Evolutionary conservation across 2,329 filamentous ascomycete species (phyloP).

Genomic region (Colletotrichum echinochloae): DNA sequence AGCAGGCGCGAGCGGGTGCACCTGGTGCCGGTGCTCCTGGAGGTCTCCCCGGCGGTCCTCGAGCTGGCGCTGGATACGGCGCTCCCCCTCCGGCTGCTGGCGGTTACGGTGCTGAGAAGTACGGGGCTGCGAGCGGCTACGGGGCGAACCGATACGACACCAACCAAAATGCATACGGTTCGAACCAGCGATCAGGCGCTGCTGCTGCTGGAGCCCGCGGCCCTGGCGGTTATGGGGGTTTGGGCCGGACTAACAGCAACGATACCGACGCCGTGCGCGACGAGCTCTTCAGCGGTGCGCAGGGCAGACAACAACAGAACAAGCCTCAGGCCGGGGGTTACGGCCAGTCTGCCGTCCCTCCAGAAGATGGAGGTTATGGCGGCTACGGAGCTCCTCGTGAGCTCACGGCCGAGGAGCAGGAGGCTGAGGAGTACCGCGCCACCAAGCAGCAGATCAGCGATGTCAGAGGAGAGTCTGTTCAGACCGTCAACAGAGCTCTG

Average conservation of each 20-base stretch:
- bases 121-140: constrained; percentile 64
- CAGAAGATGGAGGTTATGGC: constrained; percentile 51
- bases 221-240: constrained; percentile 71
- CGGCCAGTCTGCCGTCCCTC: constrained; percentile 40
- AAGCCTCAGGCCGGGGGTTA: constrained; percentile 39
- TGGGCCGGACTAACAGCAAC: constrained; percentile 60
- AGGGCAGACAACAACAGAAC: constrained; percentile 60
- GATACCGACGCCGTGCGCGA: constrained; percentile 68
- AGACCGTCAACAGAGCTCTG: constrained; percentile 58
- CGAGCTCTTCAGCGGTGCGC: constrained; percentile 71
- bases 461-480: constrained; percentile 77
- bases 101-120: constrained; percentile 67
- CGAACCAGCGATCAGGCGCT: constrained; percentile 45
- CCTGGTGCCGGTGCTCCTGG: constrained; percentile 47
- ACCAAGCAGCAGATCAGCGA: constrained; percentile 78
- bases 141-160: constrained; percentile 65
- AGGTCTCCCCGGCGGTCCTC: constrained; percentile 53
- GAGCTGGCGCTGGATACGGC: constrained; percentile 44
- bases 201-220: constrained; percentile 54
- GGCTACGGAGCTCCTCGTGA: constrained; percentile 78
- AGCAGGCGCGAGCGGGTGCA: constrained; percentile 46
- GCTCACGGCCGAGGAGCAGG: constrained; percentile 84
- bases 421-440: constrained; percentile 77
- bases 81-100: constrained; percentile 47
- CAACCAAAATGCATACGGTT: constrained; percentile 46